A percentile compares a stretch with the other conserved stretches of the same genome.
Evolutionary conservation across 208 protist genomes (phyloP).

Genomic region (Acanthamoeba lugdunensis): DNA sequence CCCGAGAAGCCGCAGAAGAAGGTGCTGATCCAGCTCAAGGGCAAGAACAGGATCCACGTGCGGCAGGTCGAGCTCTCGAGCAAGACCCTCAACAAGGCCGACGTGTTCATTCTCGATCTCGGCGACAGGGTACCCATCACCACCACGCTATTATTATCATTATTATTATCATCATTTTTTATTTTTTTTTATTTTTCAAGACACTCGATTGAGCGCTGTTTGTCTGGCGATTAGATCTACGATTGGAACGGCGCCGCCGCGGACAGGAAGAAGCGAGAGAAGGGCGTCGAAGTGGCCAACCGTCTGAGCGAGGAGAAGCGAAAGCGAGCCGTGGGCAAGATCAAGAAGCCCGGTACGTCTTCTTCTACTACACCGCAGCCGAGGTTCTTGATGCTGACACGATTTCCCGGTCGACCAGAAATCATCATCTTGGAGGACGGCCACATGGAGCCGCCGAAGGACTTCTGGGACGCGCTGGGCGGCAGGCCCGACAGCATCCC

Average conservation of each 20-base stretch:
- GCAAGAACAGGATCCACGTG: constrained; percentile 47
- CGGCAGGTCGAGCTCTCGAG: constrained; percentile 20
- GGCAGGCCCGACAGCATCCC: constrained; percentile 30
- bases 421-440: constrained; percentile 64
- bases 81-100: constrained; percentile 52
- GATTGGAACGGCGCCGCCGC: constrained; percentile 49
- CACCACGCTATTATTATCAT: background rate
- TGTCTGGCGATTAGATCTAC: background rate
- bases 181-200: background rate
- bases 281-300: constrained; percentile 41
- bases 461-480: constrained; percentile 64
- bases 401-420: background rate
- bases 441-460: constrained; percentile 39
- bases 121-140: background rate
- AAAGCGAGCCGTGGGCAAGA: background rate
- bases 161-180: background rate
- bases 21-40: constrained; percentile 49
- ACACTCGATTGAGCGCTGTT: background rate
- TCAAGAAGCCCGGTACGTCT: background rate
- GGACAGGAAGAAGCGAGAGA: constrained; percentile 32
- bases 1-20: constrained; percentile 51
- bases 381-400: no score
- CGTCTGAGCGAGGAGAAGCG: constrained; percentile 9
- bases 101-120: constrained; percentile 67
- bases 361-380: no score